Conservation (phyloP, 139 green algal genomes). For the Protoeuglena noctilucae region DNA sequence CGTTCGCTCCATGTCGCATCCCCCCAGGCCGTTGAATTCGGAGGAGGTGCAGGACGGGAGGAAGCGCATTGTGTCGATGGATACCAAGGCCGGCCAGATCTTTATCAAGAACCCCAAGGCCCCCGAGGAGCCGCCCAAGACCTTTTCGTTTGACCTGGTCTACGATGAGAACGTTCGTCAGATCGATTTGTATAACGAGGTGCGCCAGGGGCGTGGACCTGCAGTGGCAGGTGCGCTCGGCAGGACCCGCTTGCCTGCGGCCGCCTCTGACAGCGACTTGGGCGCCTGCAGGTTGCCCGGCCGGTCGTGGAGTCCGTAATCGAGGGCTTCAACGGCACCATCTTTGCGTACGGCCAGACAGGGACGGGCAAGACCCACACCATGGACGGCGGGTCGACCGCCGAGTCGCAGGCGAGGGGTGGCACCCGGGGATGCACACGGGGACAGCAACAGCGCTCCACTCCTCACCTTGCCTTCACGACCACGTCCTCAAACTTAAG, state of each 20-base stretch:
- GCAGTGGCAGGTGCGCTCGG: too few relatives aligned
- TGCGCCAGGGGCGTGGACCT: too few relatives aligned
- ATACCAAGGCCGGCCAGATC: slow-evolving; percentile 24
- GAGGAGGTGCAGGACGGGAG: slow-evolving; percentile 48
- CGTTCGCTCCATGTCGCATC: slow-evolving; percentile 13
- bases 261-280: too few relatives aligned
- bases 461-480: too few relatives aligned
- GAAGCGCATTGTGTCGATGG: slow-evolving; percentile 43
- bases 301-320: slow-evolving; percentile 58
- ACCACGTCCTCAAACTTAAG: too few relatives aligned
- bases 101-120: background rate
- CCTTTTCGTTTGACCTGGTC: slow-evolving; percentile 71
- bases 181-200: slow-evolving; percentile 42
- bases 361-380: slow-evolving; percentile 47
- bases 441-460: slow-evolving; percentile 16
- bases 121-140: slow-evolving; percentile 10
- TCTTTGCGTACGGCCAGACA: slow-evolving; percentile 73
- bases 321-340: slow-evolving; percentile 72
- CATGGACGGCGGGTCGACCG: slow-evolving; percentile 30
- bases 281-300: too few relatives aligned
- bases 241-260: too few relatives aligned
- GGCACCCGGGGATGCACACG: slow-evolving; percentile 14
- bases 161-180: slow-evolving; percentile 47
- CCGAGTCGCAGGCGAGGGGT: slow-evolving; percentile 12
- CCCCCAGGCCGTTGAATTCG: slow-evolving; percentile 51